Base-by-base conservation (phyloP, 2,329 filamentous ascomycete genomes). In the Cercospora citrullina region DNA sequence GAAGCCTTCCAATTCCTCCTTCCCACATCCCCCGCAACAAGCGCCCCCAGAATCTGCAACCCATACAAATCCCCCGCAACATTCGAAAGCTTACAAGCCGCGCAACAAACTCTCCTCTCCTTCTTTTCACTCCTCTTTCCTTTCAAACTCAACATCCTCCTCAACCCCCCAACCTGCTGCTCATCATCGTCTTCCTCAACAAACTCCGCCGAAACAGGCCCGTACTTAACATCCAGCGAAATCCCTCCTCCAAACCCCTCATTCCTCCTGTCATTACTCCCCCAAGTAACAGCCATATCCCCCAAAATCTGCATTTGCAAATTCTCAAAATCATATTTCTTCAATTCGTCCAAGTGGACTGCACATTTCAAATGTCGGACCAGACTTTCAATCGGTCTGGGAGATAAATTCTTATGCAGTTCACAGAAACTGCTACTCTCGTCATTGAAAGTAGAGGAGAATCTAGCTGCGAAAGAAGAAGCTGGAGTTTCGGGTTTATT, bases 1-100 rank as follows among this genome's bases (percentile, higher is more conserved):
- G 73, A 75, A 48, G 63, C 66, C 63, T 68, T 68, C 74, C 74
- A 75, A 51, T 73, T 63, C 36, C 66, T 66, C 28, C 71, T 65
- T 36, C 64, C 57, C 31, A 76, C 65, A 4, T 69, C 58, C 2
- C 72, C 72, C n/a, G 75, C 66, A n/a, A 71, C 68, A 33, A 74
- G 33, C 10, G 65, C 73, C 1, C 73, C 74, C 9, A 75, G 55
- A 0, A 70, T 71, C 5, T 70, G 68, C 9, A 73, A 58, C 10
- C 62, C 67, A 4, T 67, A 60, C 1, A 71, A 36, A 59, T 73
- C 71, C 0, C 63, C 51, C 9, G 65, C 69, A 31, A 70, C 57
- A 18, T 48, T 33, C 60, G 65, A 45, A 31, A 75, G 57, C 1
- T 65, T 71, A 53, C 75, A 77, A 4, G 72, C 74, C 2, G 70